These are phyloP conservation scores for Nematocida ironsii DNA, from an alignment of 371 early-diverging fungal genomes.

Conservation along the genomic window DNA sequence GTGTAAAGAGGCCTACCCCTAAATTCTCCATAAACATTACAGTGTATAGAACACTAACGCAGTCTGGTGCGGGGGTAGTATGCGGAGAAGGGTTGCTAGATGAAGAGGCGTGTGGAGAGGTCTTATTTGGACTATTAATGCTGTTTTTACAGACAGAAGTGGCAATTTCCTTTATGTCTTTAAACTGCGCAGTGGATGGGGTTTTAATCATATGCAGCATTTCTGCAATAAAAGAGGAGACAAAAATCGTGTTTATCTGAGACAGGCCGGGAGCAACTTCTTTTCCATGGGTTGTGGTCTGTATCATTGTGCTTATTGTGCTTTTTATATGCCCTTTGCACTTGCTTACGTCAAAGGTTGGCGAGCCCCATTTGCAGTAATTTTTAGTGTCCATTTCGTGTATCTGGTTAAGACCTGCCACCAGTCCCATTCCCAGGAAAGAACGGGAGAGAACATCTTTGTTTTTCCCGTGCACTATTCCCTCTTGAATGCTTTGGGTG, in stretches of 20 bases:
- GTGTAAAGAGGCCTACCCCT: conserved; percentile 46
- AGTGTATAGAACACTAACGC: conserved; percentile 38
- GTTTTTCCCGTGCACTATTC: conserved; percentile 40
- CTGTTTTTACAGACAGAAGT: conserved; percentile 14
- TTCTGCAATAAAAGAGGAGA: conserved; percentile 51
- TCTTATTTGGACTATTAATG: background rate
- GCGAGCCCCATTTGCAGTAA: conserved; percentile 24
- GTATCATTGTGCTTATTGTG: conserved; percentile 23
- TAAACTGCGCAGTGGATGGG: conserved; percentile 4
- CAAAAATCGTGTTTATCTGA: conserved; percentile 44
- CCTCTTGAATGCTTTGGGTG: conserved; percentile 2
- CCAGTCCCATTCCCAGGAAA: conserved; percentile 45
- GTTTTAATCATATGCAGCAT: conserved; percentile 34
- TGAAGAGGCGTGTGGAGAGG: background rate
- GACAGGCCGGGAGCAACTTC: conserved; percentile 45
- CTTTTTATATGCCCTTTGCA: conserved; percentile 38
- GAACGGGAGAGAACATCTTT: conserved; percentile 38
- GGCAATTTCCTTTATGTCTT: conserved; percentile 31
- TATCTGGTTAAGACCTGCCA: background rate
- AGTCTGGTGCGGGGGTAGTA: background rate
- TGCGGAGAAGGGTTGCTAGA: background rate
- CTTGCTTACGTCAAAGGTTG: conserved; percentile 10
- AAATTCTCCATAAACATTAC: conserved; percentile 50
- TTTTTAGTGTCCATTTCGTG: conserved; percentile 17
- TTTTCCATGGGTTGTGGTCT: conserved; percentile 16